A percentile compares a stretch with the other conserved stretches of the same genome.
Conservation (phyloP, 139 green algal genomes). For the Picochlorum sp. region DNA sequence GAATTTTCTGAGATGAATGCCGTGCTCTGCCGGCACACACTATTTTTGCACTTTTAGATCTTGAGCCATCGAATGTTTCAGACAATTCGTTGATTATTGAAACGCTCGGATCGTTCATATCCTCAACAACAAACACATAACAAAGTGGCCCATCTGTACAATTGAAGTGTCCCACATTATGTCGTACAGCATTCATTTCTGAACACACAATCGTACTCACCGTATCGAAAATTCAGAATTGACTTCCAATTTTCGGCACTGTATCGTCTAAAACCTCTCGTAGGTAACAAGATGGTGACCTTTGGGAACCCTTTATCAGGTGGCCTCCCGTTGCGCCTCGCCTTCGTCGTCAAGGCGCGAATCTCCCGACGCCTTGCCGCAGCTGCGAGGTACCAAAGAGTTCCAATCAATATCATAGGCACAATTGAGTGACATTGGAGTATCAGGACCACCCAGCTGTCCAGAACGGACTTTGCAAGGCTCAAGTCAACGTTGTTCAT, state of each 20-base stretch:
- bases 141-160: constrained; percentile 37
- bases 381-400: constrained; percentile 24
- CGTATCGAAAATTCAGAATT: constrained; percentile 48
- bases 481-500: too few species aligned
- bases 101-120: constrained; percentile 33
- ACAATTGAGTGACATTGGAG: constrained; percentile 22
- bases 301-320: constrained; percentile 15
- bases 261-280: constrained; percentile 53
- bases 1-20: constrained; percentile 66
- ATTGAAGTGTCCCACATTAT: neutral
- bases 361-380: constrained; percentile 13
- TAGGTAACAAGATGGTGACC: constrained; percentile 56
- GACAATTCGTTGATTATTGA: constrained; percentile 1
- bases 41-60: constrained; percentile 18
- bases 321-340: neutral
- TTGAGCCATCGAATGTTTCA: neutral
- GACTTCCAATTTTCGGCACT: constrained; percentile 53
- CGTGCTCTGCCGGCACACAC: constrained; percentile 33
- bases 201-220: constrained; percentile 11
- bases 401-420: constrained; percentile 12
- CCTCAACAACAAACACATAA: constrained; percentile 70
- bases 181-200: neutral
- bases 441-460: neutral
- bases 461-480: too few species aligned
- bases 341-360: neutral